These are phyloP conservation scores for Anthracocystis panici-leucophaei DNA, from an alignment of 1,284 basidiomycete genomes.

Conservation along the genomic window DNA sequence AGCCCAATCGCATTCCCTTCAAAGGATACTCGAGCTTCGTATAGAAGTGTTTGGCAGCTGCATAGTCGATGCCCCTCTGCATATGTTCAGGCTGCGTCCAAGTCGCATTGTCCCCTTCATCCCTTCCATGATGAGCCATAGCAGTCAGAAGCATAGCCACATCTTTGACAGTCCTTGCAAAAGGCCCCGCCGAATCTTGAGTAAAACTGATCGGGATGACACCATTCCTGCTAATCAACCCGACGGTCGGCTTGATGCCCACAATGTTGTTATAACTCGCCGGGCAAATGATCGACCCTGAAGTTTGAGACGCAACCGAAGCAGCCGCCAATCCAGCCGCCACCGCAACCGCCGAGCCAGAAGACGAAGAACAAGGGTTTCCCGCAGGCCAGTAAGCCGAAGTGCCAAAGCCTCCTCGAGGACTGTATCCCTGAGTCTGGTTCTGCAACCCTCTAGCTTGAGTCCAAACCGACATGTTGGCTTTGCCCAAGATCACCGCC, in stretches of 20 bases:
- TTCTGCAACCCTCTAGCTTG: constrained; percentile 73
- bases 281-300: constrained; percentile 47
- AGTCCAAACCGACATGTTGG: constrained; percentile 68
- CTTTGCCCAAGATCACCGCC: constrained; percentile 76
- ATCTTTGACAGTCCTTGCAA: constrained; percentile 43
- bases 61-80: constrained; percentile 27
- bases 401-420: constrained; percentile 76
- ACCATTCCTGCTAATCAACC: constrained; percentile 41
- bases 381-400: constrained; percentile 76
- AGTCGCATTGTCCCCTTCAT: constrained; percentile 40
- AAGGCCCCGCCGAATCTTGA: constrained; percentile 47
- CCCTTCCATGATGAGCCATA: constrained; percentile 38
- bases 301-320: constrained; percentile 77
- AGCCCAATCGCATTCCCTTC: constrained; percentile 22
- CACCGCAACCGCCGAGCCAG: constrained; percentile 76
- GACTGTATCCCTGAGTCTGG: constrained; percentile 76
- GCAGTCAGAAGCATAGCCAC: constrained; percentile 44
- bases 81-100: constrained; percentile 26
- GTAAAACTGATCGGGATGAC: constrained; percentile 41
- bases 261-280: constrained; percentile 51
- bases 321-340: constrained; percentile 77
- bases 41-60: constrained; percentile 20
- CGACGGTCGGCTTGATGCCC: constrained; percentile 51
- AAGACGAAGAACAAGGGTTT: constrained; percentile 77
- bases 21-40: constrained; percentile 7